Conservation (phyloP, 1,139 yeast species). For the Suhomyces atakaporum region DNA sequence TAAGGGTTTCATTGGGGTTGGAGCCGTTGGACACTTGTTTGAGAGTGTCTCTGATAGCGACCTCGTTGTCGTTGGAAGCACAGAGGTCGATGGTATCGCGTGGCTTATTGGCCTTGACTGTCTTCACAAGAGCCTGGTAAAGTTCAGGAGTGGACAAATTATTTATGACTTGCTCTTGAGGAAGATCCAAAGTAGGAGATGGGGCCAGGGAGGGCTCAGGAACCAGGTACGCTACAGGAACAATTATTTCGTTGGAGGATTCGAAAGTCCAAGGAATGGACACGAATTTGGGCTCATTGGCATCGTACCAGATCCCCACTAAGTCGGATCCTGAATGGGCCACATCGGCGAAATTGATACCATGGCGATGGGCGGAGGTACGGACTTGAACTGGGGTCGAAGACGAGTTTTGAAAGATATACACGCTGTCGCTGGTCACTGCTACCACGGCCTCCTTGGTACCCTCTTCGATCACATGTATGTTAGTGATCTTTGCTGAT, state of each 20-base stretch:
- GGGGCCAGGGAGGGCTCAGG: not conserved
- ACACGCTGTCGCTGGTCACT: too few species aligned
- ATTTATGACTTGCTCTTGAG: slow-evolving; percentile 16
- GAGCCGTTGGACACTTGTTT: slow-evolving; percentile 23
- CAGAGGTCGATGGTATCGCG: slow-evolving; percentile 30
- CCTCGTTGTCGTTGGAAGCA: slow-evolving; percentile 34
- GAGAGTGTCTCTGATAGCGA: slow-evolving; percentile 38
- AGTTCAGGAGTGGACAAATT: slow-evolving; percentile 29
- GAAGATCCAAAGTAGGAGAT: slow-evolving; percentile 15
- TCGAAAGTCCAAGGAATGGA: slow-evolving; percentile 22
- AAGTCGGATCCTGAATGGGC: slow-evolving; percentile 14
- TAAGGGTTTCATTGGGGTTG: slow-evolving; percentile 20
- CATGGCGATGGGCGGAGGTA: slow-evolving; percentile 11
- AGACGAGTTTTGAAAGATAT: too few species aligned
- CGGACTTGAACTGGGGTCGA: too few species aligned
- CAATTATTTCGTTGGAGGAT: slow-evolving; percentile 19
- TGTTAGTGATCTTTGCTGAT: too few species aligned
- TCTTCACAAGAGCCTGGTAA: slow-evolving; percentile 20
- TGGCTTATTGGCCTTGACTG: slow-evolving; percentile 12
- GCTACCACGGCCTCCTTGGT: too few species aligned
- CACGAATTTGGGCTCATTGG: slow-evolving; percentile 29
- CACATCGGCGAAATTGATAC: slow-evolving; percentile 17
- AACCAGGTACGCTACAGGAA: slow-evolving; percentile 18
- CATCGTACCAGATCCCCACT: slow-evolving; percentile 41
- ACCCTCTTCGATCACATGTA: too few species aligned